A percentile compares a stretch with the other conserved stretches of the same genome.
Conservation (phyloP, 1,284 basidiomycete species). For the Sporisorium scitamineum region DNA sequence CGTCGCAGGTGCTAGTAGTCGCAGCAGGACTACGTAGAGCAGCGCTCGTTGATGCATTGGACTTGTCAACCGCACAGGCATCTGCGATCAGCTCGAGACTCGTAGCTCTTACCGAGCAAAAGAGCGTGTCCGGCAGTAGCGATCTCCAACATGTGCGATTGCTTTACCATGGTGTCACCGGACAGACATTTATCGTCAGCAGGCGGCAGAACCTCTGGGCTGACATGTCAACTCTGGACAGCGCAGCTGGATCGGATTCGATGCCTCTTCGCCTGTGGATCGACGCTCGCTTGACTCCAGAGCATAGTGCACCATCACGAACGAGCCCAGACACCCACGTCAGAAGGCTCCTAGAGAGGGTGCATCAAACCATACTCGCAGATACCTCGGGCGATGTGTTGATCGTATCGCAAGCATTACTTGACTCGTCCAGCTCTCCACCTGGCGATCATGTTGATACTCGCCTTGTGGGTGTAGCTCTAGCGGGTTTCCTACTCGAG, state of each 20-base stretch:
- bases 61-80: constrained; percentile 15
- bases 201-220: constrained; percentile 16
- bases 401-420: not conserved
- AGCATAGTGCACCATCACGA: constrained; percentile 12
- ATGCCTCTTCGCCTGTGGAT: constrained; percentile 6
- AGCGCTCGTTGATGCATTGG: constrained; percentile 26
- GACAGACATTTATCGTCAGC: constrained; percentile 28
- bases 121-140: not conserved
- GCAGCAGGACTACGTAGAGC: constrained; percentile 28
- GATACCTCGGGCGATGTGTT: constrained; percentile 2
- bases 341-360: constrained; percentile 2
- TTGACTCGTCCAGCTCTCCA: not conserved
- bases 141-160: constrained; percentile 8
- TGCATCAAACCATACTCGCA: not conserved
- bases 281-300: constrained; percentile 7
- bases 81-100: constrained; percentile 16
- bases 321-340: constrained; percentile 15
- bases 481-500: constrained; percentile 32
- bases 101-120: not conserved
- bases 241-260: not conserved
- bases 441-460: not conserved
- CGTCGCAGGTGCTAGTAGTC: constrained; percentile 22
- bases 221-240: not conserved
- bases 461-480: constrained; percentile 25
- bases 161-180: constrained; percentile 20